phyloP scores from a whole-genome alignment of 768 basidiomycete species.

The Mycena vitilis region DNA sequence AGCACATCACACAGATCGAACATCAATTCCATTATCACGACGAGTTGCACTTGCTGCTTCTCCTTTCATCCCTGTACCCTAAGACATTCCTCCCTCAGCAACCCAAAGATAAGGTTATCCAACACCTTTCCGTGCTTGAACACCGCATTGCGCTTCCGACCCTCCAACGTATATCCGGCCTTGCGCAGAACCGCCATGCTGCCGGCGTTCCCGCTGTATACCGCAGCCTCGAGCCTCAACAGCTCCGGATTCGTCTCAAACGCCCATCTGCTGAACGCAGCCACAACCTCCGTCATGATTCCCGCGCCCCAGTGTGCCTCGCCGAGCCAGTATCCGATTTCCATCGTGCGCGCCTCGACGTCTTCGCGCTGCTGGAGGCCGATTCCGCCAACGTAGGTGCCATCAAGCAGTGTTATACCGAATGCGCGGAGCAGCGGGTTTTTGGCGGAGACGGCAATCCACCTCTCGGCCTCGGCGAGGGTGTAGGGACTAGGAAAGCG shows the following conservation, averaged over 20 bases:
- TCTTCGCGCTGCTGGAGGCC: conserved; percentile 2
- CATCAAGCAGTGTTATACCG: conserved; percentile 10
- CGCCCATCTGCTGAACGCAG: conserved; percentile 18
- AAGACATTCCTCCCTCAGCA: conserved; percentile 19
- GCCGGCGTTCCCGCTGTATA: conserved; percentile 12
- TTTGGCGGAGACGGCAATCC: background rate
- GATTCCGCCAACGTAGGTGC: conserved; percentile 14
- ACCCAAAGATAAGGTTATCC: conserved; percentile 11
- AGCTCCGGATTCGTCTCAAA: conserved; percentile 17
- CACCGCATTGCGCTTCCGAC: conserved; percentile 6
- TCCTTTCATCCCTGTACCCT: background rate
- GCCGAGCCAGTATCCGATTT: conserved; percentile 16
- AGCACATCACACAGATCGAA: too few species aligned
- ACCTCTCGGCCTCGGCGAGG: conserved; percentile 11
- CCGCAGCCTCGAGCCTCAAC: conserved; percentile 11
- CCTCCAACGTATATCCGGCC: conserved; percentile 15
- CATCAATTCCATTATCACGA: too few species aligned
- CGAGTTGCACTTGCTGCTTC: too few species aligned
- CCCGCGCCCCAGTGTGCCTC: conserved; percentile 20
- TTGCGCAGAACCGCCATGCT: conserved; percentile 19
- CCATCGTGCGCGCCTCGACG: conserved; percentile 20
- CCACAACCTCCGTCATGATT: conserved; percentile 14
- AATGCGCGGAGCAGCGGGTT: conserved; percentile 3
- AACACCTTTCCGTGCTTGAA: conserved; percentile 3
- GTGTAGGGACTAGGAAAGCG: conserved; percentile 11